Evolutionary conservation across 192 early-diverging fungal genomes (phyloP), one percentile per base, ranked within the genome.

Genomic region (Entophlyctis luteolus): DNA sequence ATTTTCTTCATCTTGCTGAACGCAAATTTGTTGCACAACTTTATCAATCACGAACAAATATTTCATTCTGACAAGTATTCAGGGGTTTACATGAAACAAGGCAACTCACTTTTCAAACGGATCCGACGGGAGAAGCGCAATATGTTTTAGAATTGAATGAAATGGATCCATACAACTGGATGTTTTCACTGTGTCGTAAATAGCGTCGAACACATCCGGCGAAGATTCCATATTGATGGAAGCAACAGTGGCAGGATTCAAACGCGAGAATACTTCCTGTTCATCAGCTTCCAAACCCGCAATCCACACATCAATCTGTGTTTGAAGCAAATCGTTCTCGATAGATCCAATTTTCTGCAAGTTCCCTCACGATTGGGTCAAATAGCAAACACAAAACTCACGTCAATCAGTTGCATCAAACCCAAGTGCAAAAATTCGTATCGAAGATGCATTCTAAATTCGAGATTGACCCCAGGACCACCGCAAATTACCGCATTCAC

Each of bases 401-500:
- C 80, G 37, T 83, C 81, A 65, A 83, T 77, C 27, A 82, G 45
- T 33, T 72, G 72, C 55, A 75, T 72, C 0, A 83, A 55, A 1
- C 81, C 81, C 5, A 82, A 65, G 4, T 77, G 72, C 3, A 82
- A 56, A 47, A 83, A 79, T 65, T 83, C 81, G 46, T 76, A 79
- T 28, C 81, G 71, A 25, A 83, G 63, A 31, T 83, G 81, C 79
- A 82, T 77, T 22, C 81, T 55, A 37, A 82, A 79, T 25, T 81
- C 81, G 18, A 78, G 52, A 47, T 79, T 70, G 18, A 66, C 55
- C 25, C 80, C 80, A n/a, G 77, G 70, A 1, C 81, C 81, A 46
- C 81, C 81, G 62, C 77, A 77, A 31, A 79, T 80, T 10, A 83
- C 75, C 6, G 81, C 79, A 54, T 83, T 83, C 59, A 83, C 81